phyloP scores from a whole-genome alignment of 768 basidiomycete genomes.

The Mycena filopes region DNA sequence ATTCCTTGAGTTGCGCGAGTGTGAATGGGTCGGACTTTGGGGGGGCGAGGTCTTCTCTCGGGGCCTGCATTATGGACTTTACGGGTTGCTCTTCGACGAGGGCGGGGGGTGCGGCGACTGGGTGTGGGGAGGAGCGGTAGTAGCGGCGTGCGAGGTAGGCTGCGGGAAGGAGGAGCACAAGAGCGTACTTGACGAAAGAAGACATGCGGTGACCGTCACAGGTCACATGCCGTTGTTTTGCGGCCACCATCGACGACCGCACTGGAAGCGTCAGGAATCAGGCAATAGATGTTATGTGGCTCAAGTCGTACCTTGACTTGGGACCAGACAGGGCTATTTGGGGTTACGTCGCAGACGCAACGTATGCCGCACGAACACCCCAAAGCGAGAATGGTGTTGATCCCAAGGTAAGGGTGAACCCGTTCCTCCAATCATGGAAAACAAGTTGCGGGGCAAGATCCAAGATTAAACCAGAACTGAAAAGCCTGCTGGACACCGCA shows the following conservation, averaged over 20 bases:
- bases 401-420: not conserved
- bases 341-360: conserved; percentile 33
- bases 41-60: conserved; percentile 66
- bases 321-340: conserved; percentile 24
- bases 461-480: not conserved
- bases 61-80: conserved; percentile 81
- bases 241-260: no score
- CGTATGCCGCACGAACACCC: conserved; percentile 2
- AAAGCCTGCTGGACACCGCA: not conserved
- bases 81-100: conserved; percentile 4
- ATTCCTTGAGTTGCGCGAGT: conserved; percentile 70
- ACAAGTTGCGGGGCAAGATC: not conserved
- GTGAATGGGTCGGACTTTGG: conserved; percentile 87
- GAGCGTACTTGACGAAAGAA: no score
- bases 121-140: not conserved
- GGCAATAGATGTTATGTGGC: conserved; percentile 10
- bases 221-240: no score
- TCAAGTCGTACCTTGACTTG: not conserved
- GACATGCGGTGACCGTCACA: no score
- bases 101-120: not conserved
- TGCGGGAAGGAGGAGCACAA: conserved; percentile 21
- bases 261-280: no score
- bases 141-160: conserved; percentile 17
- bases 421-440: not conserved
- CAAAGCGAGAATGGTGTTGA: not conserved